Percentiles rank a stretch among this genome's conserved stretches.
phyloP scores from a whole-genome alignment of 208 protist species.

The Borovskyia barvae region DNA sequence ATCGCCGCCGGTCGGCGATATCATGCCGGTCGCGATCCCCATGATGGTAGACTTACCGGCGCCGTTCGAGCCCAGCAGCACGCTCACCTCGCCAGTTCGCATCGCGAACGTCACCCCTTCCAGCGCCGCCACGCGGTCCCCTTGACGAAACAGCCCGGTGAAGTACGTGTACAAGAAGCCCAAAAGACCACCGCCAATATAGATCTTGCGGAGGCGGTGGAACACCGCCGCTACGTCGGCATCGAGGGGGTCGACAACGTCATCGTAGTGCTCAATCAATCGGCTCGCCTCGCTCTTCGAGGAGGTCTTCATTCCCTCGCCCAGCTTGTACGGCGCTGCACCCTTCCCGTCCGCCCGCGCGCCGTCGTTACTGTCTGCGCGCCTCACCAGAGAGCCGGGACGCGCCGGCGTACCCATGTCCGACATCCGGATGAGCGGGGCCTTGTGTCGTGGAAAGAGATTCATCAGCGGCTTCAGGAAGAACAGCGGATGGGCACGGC shows the following conservation, averaged over 20 bases:
- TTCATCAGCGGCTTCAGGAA: slow-evolving; percentile 53
- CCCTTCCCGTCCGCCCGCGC: slow-evolving; percentile 1
- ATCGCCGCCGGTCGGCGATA: slow-evolving; percentile 57
- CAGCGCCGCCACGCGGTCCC: slow-evolving; percentile 55
- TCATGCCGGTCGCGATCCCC: slow-evolving; percentile 72
- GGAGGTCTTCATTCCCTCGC: slow-evolving; percentile 2
- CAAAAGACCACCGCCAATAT: slow-evolving; percentile 57
- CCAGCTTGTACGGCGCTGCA: slow-evolving; percentile 7
- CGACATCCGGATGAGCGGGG: slow-evolving; percentile 26
- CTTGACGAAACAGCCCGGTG: slow-evolving; percentile 49
- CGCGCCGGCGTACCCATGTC: slow-evolving; percentile 24
- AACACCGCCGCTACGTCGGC: slow-evolving; percentile 37
- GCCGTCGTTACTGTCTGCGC: background rate
- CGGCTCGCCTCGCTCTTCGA: background rate
- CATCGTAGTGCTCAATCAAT: slow-evolving; percentile 42
- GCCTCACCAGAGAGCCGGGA: slow-evolving; percentile 20
- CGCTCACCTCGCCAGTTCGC: slow-evolving; percentile 63
- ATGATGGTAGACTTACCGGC: slow-evolving; percentile 85
- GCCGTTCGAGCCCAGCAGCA: slow-evolving; percentile 86
- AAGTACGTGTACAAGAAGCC: slow-evolving; percentile 68
- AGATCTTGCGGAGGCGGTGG: slow-evolving; percentile 53
- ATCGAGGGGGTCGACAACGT: slow-evolving; percentile 36
- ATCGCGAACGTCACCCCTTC: slow-evolving; percentile 70
- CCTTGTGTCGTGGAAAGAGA: slow-evolving; percentile 33
- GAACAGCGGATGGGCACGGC: slow-evolving; percentile 63